Evolutionary conservation across 2,329 filamentous ascomycete species (phyloP).

Genomic region (Hortaea werneckii): DNA sequence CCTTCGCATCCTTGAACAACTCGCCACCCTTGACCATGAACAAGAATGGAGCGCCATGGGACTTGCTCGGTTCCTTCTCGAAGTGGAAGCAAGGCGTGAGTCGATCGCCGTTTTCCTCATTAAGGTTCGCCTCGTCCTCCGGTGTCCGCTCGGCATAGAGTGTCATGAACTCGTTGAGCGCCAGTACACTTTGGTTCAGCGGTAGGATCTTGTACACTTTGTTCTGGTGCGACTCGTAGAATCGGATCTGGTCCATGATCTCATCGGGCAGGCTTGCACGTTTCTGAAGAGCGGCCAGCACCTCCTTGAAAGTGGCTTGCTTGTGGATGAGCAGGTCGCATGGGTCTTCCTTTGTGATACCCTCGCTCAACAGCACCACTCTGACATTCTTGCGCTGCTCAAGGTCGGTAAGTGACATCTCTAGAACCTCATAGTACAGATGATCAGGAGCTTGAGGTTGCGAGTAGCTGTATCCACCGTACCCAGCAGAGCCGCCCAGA

Average conservation of each 20-base stretch:
- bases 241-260: slow-evolving; percentile 58
- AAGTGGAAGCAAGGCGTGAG: slow-evolving; percentile 82
- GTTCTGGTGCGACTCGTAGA: slow-evolving; percentile 74
- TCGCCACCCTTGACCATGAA: slow-evolving; percentile 82
- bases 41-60: slow-evolving; percentile 83
- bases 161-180: slow-evolving; percentile 74
- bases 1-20: slow-evolving; percentile 81
- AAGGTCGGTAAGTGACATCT: slow-evolving; percentile 85
- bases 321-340: slow-evolving; percentile 81
- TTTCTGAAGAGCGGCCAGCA: slow-evolving; percentile 65
- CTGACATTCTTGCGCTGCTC: slow-evolving; percentile 86
- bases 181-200: slow-evolving; percentile 61
- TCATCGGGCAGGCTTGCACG: slow-evolving; percentile 74
- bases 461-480: slow-evolving; percentile 58
- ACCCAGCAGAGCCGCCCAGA: slow-evolving; percentile 48
- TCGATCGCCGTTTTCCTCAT: slow-evolving; percentile 53
- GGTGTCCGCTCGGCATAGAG: slow-evolving; percentile 75
- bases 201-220: slow-evolving; percentile 74
- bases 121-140: slow-evolving; percentile 46
- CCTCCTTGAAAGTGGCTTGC: slow-evolving; percentile 67
- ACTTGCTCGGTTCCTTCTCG: slow-evolving; percentile 74
- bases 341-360: slow-evolving; percentile 80
- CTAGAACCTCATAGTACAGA: slow-evolving; percentile 84
- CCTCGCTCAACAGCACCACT: slow-evolving; percentile 76
- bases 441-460: slow-evolving; percentile 52